Evolutionary conservation across 371 early-diverging fungal species (phyloP).

Genomic region (Rhizomucor pusillus): DNA sequence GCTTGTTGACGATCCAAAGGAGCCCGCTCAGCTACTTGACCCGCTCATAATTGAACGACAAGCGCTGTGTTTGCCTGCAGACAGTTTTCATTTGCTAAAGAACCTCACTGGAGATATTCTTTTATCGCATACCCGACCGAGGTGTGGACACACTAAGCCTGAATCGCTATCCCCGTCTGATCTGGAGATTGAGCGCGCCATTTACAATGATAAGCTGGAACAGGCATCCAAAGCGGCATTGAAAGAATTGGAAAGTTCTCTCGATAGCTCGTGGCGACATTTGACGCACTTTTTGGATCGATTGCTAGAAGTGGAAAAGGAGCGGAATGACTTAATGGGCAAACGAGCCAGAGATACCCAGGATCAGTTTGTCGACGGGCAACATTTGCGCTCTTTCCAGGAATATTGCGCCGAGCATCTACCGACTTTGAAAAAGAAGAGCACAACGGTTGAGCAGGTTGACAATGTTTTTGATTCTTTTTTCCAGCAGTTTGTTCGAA

Average conservation of each 20-base stretch:
- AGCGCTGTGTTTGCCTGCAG: conserved; percentile 60
- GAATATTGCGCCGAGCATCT: conserved; percentile 25
- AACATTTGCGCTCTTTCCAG: conserved; percentile 27
- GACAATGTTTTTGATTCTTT: conserved; percentile 52
- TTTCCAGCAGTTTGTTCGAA: conserved; percentile 29
- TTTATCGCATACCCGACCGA: conserved; percentile 70
- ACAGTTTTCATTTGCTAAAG: conserved; percentile 67
- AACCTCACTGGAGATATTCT: conserved; percentile 70
- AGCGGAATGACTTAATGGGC: conserved; percentile 36
- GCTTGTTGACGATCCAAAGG: conserved; percentile 56
- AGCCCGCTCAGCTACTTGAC: conserved; percentile 60
- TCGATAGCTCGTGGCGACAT: conserved; percentile 45
- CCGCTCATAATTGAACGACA: conserved; percentile 60
- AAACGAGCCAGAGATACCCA: conserved; percentile 27
- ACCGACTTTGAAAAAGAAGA: conserved; percentile 6
- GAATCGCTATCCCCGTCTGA: conserved; percentile 67
- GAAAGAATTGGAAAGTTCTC: conserved; percentile 32
- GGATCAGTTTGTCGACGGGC: conserved; percentile 26
- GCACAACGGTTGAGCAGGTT: conserved; percentile 39
- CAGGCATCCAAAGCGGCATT: conserved; percentile 34
- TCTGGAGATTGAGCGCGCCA: conserved; percentile 66
- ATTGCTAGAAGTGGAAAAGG: conserved; percentile 31
- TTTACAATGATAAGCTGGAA: conserved; percentile 62
- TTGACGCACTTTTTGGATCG: conserved; percentile 41
- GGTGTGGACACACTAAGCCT: conserved; percentile 70